These are phyloP conservation scores for Pseudonectria buxi DNA, from an alignment of 2,329 filamentous ascomycete genomes.

Conservation along the genomic window DNA sequence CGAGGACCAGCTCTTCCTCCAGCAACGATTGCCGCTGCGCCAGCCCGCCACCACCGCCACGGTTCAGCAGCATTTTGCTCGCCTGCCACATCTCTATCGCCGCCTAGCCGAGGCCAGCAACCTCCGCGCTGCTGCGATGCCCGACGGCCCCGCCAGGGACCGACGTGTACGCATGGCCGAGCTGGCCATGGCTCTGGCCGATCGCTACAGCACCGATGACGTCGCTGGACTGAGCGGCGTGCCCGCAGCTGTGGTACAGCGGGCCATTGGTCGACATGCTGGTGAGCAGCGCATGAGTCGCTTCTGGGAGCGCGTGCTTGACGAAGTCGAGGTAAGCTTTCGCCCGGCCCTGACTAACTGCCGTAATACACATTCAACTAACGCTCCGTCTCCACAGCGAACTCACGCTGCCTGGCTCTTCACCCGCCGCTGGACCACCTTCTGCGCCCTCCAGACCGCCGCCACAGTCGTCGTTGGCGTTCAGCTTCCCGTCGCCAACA, in stretches of 20 bases:
- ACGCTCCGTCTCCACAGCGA: conserved; percentile 1
- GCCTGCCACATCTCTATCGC: conserved; percentile 4
- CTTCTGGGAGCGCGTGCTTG: conserved; percentile 12
- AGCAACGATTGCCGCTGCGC: conserved; percentile 8
- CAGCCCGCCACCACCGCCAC: conserved; percentile 2
- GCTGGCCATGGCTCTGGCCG: conserved; percentile 5
- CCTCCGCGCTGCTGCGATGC: conserved; percentile 1
- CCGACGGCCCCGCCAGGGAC: conserved; percentile 1
- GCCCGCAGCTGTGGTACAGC: conserved; percentile 6
- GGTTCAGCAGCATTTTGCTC: conserved; percentile 3
- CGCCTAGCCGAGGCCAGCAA: conserved; percentile 7
- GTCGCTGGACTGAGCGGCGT: background rate
- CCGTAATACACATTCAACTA: background rate
- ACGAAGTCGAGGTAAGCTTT: conserved; percentile 9
- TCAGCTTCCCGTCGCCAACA: conserved; percentile 2
- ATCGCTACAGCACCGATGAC: conserved; percentile 1
- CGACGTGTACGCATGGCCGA: conserved; percentile 6
- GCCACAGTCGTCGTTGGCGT: conserved; percentile 1
- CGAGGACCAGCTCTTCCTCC: conserved; percentile 10
- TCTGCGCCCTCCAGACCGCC: conserved; percentile 5
- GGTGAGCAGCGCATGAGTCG: conserved; percentile 4
- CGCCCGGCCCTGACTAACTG: background rate
- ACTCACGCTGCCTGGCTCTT: conserved; percentile 8
- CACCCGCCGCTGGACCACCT: conserved; percentile 6
- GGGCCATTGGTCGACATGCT: conserved; percentile 3